Evolutionary conservation across 148 eudicot genomes (phyloP).

Genomic region (Drosera capensis): DNA sequence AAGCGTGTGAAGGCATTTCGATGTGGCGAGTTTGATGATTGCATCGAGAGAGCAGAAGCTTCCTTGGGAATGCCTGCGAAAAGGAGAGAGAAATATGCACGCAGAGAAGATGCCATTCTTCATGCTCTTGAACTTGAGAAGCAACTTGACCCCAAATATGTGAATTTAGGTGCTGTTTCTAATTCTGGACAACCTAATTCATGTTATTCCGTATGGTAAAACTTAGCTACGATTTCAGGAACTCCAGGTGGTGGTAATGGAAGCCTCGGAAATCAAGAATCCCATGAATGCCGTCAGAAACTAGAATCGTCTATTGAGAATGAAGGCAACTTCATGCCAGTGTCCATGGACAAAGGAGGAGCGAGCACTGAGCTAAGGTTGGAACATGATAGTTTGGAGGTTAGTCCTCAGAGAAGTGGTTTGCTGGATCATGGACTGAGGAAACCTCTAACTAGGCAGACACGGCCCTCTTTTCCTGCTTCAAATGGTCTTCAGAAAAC

Average conservation of each 20-base stretch:
- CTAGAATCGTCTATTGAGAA: slow-evolving; percentile 16
- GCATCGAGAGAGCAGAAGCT: slow-evolving; percentile 90
- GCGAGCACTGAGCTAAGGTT: slow-evolving; percentile 20
- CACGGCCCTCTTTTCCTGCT: slow-evolving; percentile 16
- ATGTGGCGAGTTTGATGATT: slow-evolving; percentile 95
- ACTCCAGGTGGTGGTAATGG: slow-evolving; percentile 30
- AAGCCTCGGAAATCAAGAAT: slow-evolving; percentile 15
- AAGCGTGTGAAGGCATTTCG: slow-evolving; percentile 97
- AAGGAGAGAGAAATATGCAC: slow-evolving; percentile 95
- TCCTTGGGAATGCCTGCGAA: slow-evolving; percentile 78
- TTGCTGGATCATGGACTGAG: slow-evolving; percentile 31
- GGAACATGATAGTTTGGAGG: slow-evolving; percentile 26
- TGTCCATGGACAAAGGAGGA: slow-evolving; percentile 11
- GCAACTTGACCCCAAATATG: too few relatives aligned
- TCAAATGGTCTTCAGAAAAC: slow-evolving; percentile 19
- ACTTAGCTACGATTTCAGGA: slow-evolving; percentile 21
- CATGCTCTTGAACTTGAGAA: slow-evolving; percentile 96
- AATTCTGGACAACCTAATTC: slow-evolving; percentile 17
- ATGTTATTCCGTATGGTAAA: slow-evolving; percentile 22
- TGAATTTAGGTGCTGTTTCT: slow-evolving; percentile 12
- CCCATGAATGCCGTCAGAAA: slow-evolving; percentile 17
- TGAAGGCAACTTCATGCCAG: slow-evolving; percentile 14
- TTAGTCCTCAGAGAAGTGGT: slow-evolving; percentile 26
- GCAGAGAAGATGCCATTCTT: slow-evolving; percentile 91
- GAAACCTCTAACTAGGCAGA: slow-evolving; percentile 22